phyloP scores from a whole-genome alignment of 192 early-diverging fungal species.

The Backusella luteola region DNA sequence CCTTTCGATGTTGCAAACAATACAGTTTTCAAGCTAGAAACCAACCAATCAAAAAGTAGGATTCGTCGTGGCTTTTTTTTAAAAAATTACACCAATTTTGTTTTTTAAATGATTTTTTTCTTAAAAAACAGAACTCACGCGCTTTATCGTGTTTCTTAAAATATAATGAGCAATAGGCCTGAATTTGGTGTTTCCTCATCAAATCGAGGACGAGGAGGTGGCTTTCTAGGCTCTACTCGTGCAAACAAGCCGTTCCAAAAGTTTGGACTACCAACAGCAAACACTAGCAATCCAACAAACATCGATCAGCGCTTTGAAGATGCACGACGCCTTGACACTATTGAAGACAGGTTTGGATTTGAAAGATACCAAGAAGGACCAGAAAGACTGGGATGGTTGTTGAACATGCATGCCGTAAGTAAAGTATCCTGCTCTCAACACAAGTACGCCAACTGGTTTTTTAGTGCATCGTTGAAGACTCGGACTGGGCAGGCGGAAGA shows the following conservation, averaged over 20 bases:
- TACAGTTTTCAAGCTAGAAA: too few species aligned
- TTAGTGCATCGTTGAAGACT: conserved; percentile 64
- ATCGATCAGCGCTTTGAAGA: conserved; percentile 41
- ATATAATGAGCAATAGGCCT: not conserved
- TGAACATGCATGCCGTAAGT: conserved; percentile 89
- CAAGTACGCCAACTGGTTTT: not conserved
- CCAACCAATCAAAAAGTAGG: too few species aligned
- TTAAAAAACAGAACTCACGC: not conserved
- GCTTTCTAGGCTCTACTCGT: not conserved
- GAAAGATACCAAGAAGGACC: conserved; percentile 70
- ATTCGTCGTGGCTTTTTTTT: not conserved
- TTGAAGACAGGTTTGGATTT: conserved; percentile 67
- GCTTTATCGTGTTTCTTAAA: not conserved
- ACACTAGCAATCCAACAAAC: conserved; percentile 21
- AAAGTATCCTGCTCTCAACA: conserved; percentile 1
- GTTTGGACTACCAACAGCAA: conserved; percentile 21
- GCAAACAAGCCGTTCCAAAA: conserved; percentile 4
- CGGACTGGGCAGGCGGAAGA: conserved; percentile 61
- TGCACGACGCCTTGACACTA: conserved; percentile 37
- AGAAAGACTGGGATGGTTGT: conserved; percentile 83
- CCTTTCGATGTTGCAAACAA: too few species aligned
- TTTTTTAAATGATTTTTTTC: not conserved
- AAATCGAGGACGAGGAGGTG: conserved; percentile 6
- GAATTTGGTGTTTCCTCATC: conserved; percentile 17
- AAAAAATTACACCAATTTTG: conserved; percentile 32